phyloP scores from a whole-genome alignment of 345 rosid species.

The Ceriops tagal region DNA sequence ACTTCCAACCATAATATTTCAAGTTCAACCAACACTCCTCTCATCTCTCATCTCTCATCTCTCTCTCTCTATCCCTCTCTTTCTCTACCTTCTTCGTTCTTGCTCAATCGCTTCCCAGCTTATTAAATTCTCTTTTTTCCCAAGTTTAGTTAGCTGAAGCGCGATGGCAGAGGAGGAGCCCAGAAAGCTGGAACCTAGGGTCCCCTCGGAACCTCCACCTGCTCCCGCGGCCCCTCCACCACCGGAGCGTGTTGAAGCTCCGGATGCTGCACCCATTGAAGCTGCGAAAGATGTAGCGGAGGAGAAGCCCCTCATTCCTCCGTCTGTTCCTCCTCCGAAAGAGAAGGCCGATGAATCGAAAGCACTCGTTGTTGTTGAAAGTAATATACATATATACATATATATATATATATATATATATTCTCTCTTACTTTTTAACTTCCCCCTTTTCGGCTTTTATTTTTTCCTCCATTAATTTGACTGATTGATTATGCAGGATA shows the following conservation, averaged over 20 bases:
- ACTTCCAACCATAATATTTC: background rate
- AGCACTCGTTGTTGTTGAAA: conserved; percentile 20
- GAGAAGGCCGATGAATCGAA: conserved; percentile 34
- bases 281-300: conserved; percentile 28
- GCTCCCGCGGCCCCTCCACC: conserved; percentile 26
- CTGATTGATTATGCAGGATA: too few species aligned
- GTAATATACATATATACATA: background rate
- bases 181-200: conserved; percentile 35
- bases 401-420: background rate
- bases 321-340: conserved; percentile 26
- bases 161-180: background rate
- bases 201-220: background rate
- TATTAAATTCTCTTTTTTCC: background rate
- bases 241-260: background rate
- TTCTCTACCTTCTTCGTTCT: background rate
- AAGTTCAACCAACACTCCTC: background rate
- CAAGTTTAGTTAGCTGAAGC: conserved; percentile 1
- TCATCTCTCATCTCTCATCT: background rate
- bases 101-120: background rate
- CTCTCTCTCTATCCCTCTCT: background rate
- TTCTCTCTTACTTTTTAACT: background rate
- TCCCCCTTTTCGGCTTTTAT: background rate
- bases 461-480: background rate
- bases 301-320: conserved; percentile 44
- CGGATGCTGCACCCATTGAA: background rate